Percentiles rank a stretch among this genome's conserved stretches.
phyloP scores from a whole-genome alignment of 495 filamentous ascomycete genomes.

The Rhypophila decipiens region DNA sequence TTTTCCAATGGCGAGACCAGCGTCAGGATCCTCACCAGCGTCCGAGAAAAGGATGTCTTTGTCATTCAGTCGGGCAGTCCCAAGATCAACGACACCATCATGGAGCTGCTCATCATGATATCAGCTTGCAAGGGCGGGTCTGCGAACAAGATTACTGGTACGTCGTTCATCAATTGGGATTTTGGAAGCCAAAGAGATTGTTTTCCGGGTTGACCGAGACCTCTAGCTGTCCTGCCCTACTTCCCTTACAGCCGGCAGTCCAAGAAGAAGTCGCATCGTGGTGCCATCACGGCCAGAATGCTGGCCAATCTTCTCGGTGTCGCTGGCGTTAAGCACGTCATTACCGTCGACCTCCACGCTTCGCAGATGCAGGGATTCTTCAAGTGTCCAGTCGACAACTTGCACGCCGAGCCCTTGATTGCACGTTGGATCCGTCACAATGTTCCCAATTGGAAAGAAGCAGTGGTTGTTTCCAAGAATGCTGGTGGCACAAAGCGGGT shows the following conservation, averaged over 20 bases:
- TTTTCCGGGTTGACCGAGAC: conserved; percentile 12
- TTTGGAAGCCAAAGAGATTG: not conserved
- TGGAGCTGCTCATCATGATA: conserved; percentile 98
- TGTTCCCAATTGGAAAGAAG: conserved; percentile 78
- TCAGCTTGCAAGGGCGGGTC: conserved; percentile 97
- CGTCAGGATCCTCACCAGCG: conserved; percentile 86
- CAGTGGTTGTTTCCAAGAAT: conserved; percentile 97
- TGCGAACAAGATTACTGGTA: conserved; percentile 95
- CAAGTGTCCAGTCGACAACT: conserved; percentile 93
- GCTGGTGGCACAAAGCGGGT: conserved; percentile 93
- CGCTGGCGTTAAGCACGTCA: conserved; percentile 93
- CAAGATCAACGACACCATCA: conserved; percentile 97
- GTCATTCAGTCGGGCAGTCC: conserved; percentile 95
- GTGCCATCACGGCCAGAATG: conserved; percentile 95
- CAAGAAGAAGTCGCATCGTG: conserved; percentile 97
- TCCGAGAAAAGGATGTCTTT: conserved; percentile 97
- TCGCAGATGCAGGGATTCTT: conserved; percentile 99
- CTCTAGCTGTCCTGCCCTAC: conserved; percentile 88
- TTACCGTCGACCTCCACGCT: conserved; percentile 93
- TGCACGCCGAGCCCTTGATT: conserved; percentile 92
- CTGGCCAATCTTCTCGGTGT: conserved; percentile 89
- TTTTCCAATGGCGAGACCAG: conserved; percentile 84
- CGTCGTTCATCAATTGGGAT: conserved; percentile 16
- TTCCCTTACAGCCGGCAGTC: conserved; percentile 98
- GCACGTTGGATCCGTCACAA: conserved; percentile 92